Conservation (phyloP, 1,139 yeast species). For the Nadsonia commutata region DNA sequence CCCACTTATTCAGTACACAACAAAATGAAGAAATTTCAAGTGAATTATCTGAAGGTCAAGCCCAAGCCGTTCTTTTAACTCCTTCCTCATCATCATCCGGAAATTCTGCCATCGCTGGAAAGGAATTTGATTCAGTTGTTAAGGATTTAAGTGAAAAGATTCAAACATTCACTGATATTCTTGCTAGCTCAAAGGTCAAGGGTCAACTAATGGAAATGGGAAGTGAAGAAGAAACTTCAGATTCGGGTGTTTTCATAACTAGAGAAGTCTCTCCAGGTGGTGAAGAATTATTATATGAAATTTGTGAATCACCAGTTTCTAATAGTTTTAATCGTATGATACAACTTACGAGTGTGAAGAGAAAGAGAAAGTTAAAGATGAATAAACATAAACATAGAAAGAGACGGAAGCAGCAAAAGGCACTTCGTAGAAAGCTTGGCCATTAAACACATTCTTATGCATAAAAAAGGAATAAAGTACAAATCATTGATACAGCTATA, state of each 20-base stretch:
- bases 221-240: background rate
- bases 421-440: constrained; percentile 25
- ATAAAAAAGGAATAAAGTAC: too few relatives aligned
- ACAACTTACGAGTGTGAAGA: constrained; percentile 25
- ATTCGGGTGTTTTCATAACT: background rate
- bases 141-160: background rate
- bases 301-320: constrained; percentile 9
- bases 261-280: background rate
- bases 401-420: constrained; percentile 29
- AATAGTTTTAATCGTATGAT: constrained; percentile 10
- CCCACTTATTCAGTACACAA: background rate
- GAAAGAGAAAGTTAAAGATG: constrained; percentile 32
- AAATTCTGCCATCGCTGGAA: background rate
- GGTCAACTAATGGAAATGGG: background rate
- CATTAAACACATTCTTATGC: too few relatives aligned
- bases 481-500: too few relatives aligned
- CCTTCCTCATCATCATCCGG: background rate
- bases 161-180: background rate
- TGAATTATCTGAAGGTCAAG: background rate
- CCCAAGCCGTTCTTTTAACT: background rate
- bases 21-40: background rate
- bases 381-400: constrained; percentile 32
- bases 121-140: background rate
- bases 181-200: background rate
- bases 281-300: constrained; percentile 2